Base-by-base conservation (phyloP, 768 basidiomycete genomes). In the Psilocybe subaeruginosa region DNA sequence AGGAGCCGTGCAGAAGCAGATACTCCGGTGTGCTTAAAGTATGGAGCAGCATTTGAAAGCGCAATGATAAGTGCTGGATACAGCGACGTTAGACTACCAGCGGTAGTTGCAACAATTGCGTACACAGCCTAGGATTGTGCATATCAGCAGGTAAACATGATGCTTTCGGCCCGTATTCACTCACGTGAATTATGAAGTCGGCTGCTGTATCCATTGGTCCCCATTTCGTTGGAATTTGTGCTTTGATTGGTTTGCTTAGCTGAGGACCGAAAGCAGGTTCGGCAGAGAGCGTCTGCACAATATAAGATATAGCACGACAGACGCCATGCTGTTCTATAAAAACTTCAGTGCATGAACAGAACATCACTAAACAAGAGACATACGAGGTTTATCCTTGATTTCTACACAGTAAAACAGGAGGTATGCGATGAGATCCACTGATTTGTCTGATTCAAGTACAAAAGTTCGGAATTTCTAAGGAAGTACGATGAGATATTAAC, bases 51-150 rank as follows among this genome's bases (percentile, higher is more conserved):
- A 73, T 99, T 99, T 11, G 92, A 87, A 33, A 99, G 78, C 0
- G 93, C 85, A 53, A 99, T 96, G 59, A 97, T 88, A 35, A 98
- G 82, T 2, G 97, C 93, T 1, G 96, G 96, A 73, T 99, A 98
- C 17, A 97, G 75, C 3, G 91, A 91, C 67, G 87, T 90, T 37
- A 97, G 78, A 48, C 79, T 72, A 2, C 94, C 94, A 0, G 93
- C 89, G 2, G 95, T 93, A 0, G 92, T 94, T 4, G 95, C 91
- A 27, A 98, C 87, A 67, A 95, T 89, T 4, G 91, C 85, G 73
- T 97, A 97, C 45, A 97, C 85, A 2, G 94, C 87, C 94, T 97
- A 61, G 3, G 49, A 33, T 61, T 8, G 47, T 47, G 35, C 65
- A 54, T 31, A 46, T 61, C 57, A 27, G 57, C 17, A 5, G 49